Evolutionary conservation across 345 rosid genomes (phyloP).

Genomic region (Populus tremula): DNA sequence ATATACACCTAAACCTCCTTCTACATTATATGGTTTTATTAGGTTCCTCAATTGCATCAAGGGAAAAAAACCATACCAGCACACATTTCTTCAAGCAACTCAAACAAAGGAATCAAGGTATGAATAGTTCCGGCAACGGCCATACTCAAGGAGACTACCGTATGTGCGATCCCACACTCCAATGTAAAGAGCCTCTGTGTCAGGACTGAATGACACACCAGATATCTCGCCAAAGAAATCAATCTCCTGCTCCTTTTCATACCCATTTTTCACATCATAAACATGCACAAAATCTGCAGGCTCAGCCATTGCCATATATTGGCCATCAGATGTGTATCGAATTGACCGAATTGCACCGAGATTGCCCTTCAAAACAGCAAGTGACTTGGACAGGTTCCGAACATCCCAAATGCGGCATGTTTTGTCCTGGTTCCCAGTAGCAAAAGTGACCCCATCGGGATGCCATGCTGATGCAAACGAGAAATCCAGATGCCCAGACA

Average conservation of each 20-base stretch:
- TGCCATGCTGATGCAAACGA: slow-evolving; percentile 72
- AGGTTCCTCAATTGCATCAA: not conserved
- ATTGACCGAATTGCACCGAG: slow-evolving; percentile 60
- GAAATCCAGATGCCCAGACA: slow-evolving; percentile 54
- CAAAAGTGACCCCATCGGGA: slow-evolving; percentile 52
- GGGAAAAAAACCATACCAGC: not conserved
- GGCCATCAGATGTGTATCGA: slow-evolving; percentile 55
- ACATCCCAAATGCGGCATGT: slow-evolving; percentile 61
- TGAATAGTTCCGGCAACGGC: slow-evolving; percentile 43
- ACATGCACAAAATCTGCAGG: slow-evolving; percentile 68
- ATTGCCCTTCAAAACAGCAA: slow-evolving; percentile 57
- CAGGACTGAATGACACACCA: slow-evolving; percentile 59
- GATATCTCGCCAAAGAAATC: slow-evolving; percentile 70
- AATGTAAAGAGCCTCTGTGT: slow-evolving; percentile 50
- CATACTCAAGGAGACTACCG: slow-evolving; percentile 61
- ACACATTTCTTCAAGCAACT: slow-evolving; percentile 2
- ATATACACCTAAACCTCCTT: not conserved
- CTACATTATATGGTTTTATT: not conserved
- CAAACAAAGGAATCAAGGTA: slow-evolving; percentile 49
- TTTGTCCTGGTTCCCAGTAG: slow-evolving; percentile 68
- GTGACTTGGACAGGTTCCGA: slow-evolving; percentile 47
- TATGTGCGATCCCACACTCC: slow-evolving; percentile 68
- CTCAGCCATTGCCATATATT: slow-evolving; percentile 56
- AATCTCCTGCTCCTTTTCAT: slow-evolving; percentile 57
- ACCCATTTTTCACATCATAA: slow-evolving; percentile 49